Conservation (phyloP, 2,329 filamentous ascomycete genomes). For the Paecilomyces fulvus region DNA sequence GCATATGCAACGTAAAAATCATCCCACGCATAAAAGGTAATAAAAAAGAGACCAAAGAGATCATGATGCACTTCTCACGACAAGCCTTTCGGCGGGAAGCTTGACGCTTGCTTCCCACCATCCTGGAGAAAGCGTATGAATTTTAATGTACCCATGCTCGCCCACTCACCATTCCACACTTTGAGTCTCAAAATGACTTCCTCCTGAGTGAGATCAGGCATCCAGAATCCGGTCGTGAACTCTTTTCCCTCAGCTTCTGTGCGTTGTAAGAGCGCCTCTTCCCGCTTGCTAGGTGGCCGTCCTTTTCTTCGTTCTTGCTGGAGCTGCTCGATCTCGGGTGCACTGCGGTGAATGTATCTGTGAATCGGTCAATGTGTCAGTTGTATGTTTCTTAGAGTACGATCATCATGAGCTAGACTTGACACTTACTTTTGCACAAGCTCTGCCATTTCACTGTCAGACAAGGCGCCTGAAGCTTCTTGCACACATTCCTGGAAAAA, state of each 20-base stretch:
- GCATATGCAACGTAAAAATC: conserved; percentile 1
- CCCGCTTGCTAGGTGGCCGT: conserved; percentile 65
- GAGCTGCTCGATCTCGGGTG: conserved; percentile 28
- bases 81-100: conserved; percentile 64
- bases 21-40: conserved; percentile 11
- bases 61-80: conserved; percentile 26
- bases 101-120: conserved; percentile 59
- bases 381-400: background rate
- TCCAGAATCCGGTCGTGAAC: conserved; percentile 68
- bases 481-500: conserved; percentile 63
- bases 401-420: background rate
- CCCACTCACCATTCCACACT: conserved; percentile 78
- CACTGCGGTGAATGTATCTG: conserved; percentile 30
- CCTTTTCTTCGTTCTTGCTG: conserved; percentile 65
- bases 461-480: conserved; percentile 22
- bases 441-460: conserved; percentile 31
- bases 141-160: conserved; percentile 63
- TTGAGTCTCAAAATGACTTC: conserved; percentile 58
- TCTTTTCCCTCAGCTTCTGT: conserved; percentile 67
- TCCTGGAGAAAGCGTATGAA: conserved; percentile 66
- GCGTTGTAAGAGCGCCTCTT: conserved; percentile 67
- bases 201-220: conserved; percentile 66
- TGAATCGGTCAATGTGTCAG: background rate
- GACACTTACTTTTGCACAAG: conserved; percentile 52
- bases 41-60: conserved; percentile 7